Evolutionary conservation across 495 filamentous ascomycete species (phyloP), one percentile per base, ranked within the genome.

Genomic region (Hamigera avellanea): DNA sequence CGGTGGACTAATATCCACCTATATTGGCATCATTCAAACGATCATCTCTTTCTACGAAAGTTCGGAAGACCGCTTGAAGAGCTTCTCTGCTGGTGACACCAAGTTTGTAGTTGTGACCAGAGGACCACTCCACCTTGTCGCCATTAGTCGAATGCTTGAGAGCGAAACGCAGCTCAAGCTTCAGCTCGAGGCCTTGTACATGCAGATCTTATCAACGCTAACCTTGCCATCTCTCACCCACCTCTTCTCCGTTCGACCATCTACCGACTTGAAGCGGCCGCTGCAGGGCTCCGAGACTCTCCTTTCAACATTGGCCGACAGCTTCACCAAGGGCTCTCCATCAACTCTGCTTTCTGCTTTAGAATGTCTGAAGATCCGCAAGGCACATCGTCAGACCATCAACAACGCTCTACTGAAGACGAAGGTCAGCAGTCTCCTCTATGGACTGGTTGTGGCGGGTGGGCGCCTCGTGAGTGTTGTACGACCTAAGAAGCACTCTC

Each of bases 21-120:
- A 89, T 49, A 87, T 94, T 61, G 93, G 93, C n/a, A 78, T 95
- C 12, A 81, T 94, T 6, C 93, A 96, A 45, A 95, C 93, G 33
- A 89, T 96, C 49, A 93, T 99, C 35, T 95, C 93, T 3, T 96
- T 95, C 61, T 95, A 93, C 49, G 78, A 95, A 51, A 76, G 77
- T 14, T 70, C 76, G 14, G 69, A 81, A 16, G 81, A 93, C 50
- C 75, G 67, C 5, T 60, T 99, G 5, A 72, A 73, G 30, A 77
- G 81, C 9, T 96, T 99, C 52, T 82, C 78, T 3, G 86, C 93
- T 21, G 86, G 81, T 14, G 76, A 78, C 33, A 76, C 80, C 10
- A 78, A 81, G 38, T 96, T 98, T 49, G 84, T 91, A 16, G 70
- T 98, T 37, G 58, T 80, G 34, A 81, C 80, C 19, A 78, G 84